phyloP scores from a whole-genome alignment of 2,329 filamentous ascomycete genomes.

The Claviceps citrina region DNA sequence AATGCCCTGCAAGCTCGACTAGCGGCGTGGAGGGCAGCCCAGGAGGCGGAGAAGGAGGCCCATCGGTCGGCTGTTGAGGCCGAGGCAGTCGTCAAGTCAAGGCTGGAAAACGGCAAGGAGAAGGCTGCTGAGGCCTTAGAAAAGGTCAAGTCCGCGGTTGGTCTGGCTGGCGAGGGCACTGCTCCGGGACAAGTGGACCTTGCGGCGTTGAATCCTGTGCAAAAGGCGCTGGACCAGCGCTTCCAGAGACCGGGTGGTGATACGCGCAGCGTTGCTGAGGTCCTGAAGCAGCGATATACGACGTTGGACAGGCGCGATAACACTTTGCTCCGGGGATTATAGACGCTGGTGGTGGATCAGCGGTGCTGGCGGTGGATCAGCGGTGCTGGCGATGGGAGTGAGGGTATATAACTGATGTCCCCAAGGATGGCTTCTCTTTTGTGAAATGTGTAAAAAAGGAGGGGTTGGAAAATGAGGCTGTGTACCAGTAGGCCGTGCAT shows the following conservation, averaged over 20 bases:
- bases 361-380: too few relatives aligned
- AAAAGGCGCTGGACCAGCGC: slow-evolving; percentile 36
- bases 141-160: slow-evolving; percentile 22
- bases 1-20: slow-evolving; percentile 15
- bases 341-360: slow-evolving; percentile 6
- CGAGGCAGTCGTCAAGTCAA: slow-evolving; percentile 22
- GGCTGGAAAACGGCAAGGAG: slow-evolving; percentile 26
- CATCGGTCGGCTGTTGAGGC: slow-evolving; percentile 19
- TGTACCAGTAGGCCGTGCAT: background rate
- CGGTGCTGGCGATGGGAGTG: background rate
- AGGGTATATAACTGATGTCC: background rate
- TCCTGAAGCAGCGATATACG: slow-evolving; percentile 39
- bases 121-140: slow-evolving; percentile 25
- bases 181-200: slow-evolving; percentile 4
- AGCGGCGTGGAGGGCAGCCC: slow-evolving; percentile 12
- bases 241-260: slow-evolving; percentile 29
- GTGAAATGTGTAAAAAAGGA: background rate
- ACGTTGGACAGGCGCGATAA: slow-evolving; percentile 31
- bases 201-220: slow-evolving; percentile 22
- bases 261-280: slow-evolving; percentile 36
- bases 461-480: background rate
- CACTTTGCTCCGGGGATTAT: slow-evolving; percentile 26
- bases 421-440: background rate
- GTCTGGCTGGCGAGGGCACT: slow-evolving; percentile 15
- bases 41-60: slow-evolving; percentile 9